Base-by-base conservation (phyloP, 352 stramenopile genomes). In the Pythium aquatile region DNA sequence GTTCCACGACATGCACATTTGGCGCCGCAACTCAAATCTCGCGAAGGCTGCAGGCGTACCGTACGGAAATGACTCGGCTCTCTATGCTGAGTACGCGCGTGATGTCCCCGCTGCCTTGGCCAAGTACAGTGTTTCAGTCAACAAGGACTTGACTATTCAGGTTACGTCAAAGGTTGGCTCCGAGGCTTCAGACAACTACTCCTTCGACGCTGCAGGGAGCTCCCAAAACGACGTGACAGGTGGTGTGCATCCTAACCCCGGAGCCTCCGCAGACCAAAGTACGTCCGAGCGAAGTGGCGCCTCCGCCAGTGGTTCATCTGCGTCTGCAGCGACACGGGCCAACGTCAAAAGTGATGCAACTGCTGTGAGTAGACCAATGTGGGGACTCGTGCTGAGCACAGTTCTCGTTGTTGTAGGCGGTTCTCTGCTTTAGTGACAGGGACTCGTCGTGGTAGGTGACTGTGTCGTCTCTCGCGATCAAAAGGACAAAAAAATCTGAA, bases 1-100 rank as follows among this genome's bases (percentile, higher is more conserved):
- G 16, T 87, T 85, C 61, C 68, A 76, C 33, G 57, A 76, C 33
- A 69, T 87, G 52, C 72, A 87, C 70, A 47, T 74, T 29, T 88
- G 78, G 76, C 68, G 79, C 17, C 73, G 77, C 35, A 59, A 85
- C 44, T 69, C 71, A 9, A 78, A 87, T 47, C 53, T 79, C 26
- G 78, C 81, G 3, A 63, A 78, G 63, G 61, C 44, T 7, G 73
- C 73, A 0, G 72, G 74, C 1, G 55, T 82, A 37, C 81, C 78
- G 2, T 80, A 66, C 48, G 78, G 83, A 37, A 70, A 60, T 28
- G 69, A 72, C 26, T 88, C 78, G 28, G 55, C 65, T 30, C 47
- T 88, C 26, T 88, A 79, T 57, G 60, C 67, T 17, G 68, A 73
- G 48, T 67, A 69, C 58, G 66, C 62, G 2, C 72, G 56, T 24